Percentiles rank a stretch among this genome's conserved stretches.
Conservation (phyloP, 2,329 filamentous ascomycete genomes). For the Claviceps pazoutovae region DNA sequence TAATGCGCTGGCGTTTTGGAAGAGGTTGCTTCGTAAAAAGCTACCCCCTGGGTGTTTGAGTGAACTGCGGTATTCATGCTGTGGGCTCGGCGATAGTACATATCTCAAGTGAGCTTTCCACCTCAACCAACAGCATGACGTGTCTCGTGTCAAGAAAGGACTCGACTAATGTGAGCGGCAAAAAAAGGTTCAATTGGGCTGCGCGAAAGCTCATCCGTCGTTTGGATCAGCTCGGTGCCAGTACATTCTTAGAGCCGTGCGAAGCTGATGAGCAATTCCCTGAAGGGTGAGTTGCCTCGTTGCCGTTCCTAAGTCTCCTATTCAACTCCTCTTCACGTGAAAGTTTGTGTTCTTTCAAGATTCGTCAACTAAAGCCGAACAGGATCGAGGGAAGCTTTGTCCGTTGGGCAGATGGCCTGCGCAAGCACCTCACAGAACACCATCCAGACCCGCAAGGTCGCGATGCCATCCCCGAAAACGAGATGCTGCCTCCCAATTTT, state of each 20-base stretch:
- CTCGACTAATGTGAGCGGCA: background rate
- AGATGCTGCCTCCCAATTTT: conserved; percentile 62
- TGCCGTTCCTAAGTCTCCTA: conserved; percentile 14
- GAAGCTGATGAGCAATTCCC: conserved; percentile 91
- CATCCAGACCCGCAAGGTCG: conserved; percentile 57
- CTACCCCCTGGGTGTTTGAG: conserved; percentile 57
- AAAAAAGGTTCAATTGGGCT: conserved; percentile 73
- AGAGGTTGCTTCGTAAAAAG: conserved; percentile 63
- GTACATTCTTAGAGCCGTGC: conserved; percentile 59
- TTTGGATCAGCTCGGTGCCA: conserved; percentile 68
- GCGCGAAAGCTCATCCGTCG: conserved; percentile 78
- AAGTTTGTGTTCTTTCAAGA: background rate
- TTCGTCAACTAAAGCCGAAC: background rate
- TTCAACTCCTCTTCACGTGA: background rate
- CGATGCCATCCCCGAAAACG: conserved; percentile 57
- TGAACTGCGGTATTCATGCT: conserved; percentile 62
- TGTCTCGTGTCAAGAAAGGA: background rate
- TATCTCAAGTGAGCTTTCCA: conserved; percentile 59
- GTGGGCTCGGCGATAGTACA: conserved; percentile 87
- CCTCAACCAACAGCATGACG: background rate
- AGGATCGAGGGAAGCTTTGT: conserved; percentile 74
- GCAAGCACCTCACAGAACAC: conserved; percentile 47
- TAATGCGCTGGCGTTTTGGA: conserved; percentile 77
- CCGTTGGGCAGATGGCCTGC: conserved; percentile 59
- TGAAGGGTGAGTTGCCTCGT: conserved; percentile 49